Evolutionary conservation across 768 basidiomycete genomes (phyloP), one percentile per base, ranked within the genome.

Genomic region (Hygrocybe coccinea): DNA sequence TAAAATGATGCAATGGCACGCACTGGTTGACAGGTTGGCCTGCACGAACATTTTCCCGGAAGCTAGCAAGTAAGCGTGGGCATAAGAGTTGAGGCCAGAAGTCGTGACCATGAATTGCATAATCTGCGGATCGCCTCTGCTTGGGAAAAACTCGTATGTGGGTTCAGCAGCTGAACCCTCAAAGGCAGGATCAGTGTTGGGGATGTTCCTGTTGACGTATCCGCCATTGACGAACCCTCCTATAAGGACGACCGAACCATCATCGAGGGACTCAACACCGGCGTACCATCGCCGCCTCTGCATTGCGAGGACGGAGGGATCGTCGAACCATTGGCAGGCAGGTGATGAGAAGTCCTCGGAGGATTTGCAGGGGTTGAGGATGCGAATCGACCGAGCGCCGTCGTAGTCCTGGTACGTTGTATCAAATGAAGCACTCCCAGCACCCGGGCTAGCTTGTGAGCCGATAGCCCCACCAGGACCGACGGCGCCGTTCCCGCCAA

Each of bases 141-240:
- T 75, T 7, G 92, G 92, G 71, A 79, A 94, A 67, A 91, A 89
- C 73, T 93, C 91, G 64, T 80, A 87, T 0, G 89, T 89, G 25
- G 87, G 87, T 62, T 95, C 88, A 12, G 90, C 87, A 15, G 81
- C 88, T 33, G 84, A 84, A 48, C 86, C 86, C 61, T 83, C 79
- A 22, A 66, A 74, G 1, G 68, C 70, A 1, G 88, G 89, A 59
- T 91, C 86, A 10, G 63, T 71, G 60, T 87, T 86, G 19, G 88
- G 88, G 36, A 73, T 79, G 60, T 90, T 90, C 21, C 86, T 74
- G 67, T 91, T 91, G 67, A 90, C 74, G 62, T 89, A 91, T 19
- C 89, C 88, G 54, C 89, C 89, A 52, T 80, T 83, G 52, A 81
- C 79, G 66, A 89, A 89, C 37, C 88, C 87, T 43, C 94, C 95